A percentile compares a stretch with the other conserved stretches of the same genome.
Conservation (phyloP, 305 asterid species). For the Salvia sclarea region DNA sequence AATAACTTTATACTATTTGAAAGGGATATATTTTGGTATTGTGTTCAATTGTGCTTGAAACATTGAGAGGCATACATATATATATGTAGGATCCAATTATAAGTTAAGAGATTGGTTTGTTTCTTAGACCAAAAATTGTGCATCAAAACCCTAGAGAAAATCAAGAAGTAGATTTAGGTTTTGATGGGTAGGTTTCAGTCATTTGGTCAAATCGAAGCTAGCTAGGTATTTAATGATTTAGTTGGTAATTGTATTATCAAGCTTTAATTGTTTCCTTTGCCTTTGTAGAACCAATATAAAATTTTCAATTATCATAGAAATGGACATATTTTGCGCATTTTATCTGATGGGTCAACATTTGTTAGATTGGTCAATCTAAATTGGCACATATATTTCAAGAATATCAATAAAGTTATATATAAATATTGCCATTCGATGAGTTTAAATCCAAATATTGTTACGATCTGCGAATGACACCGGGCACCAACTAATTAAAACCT, state of each 20-base stretch:
- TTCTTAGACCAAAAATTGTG: conserved; percentile 11
- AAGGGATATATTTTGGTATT: background rate
- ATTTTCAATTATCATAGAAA: no score
- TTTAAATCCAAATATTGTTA: no score
- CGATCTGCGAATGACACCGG: no score
- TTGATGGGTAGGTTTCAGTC: conserved; percentile 4
- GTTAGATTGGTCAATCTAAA: no score
- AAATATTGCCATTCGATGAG: no score
- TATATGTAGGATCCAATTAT: background rate
- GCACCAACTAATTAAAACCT: no score
- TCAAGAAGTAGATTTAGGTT: background rate
- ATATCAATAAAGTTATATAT: no score
- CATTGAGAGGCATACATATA: background rate
- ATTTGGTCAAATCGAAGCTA: conserved; percentile 12
- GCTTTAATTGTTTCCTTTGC: background rate
- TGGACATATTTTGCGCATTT: no score
- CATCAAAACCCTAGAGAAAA: background rate
- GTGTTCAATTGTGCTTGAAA: conserved; percentile 15
- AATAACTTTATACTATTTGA: background rate
- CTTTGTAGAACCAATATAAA: background rate
- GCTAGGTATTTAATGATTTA: conserved; percentile 4
- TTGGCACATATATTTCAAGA: no score
- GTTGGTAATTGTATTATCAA: background rate
- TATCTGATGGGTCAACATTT: no score
- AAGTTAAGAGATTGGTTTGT: background rate